Conservation (phyloP, 345 rosid species). For the Eucalyptus curtisii region DNA sequence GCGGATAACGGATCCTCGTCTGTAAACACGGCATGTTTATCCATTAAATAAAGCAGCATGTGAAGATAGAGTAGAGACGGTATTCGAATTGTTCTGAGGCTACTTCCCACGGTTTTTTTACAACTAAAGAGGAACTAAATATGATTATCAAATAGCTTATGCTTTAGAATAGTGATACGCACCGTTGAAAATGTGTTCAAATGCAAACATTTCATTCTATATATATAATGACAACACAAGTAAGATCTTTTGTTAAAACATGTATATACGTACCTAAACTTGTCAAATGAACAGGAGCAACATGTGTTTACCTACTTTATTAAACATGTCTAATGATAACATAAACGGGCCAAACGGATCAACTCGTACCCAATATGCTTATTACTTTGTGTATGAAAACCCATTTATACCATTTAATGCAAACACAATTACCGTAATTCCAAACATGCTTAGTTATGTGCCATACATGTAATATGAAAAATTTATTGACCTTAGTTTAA, state of each 20-base stretch:
- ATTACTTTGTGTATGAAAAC: background rate
- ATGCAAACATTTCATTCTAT: background rate
- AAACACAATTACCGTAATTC: background rate
- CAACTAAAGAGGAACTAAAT: background rate
- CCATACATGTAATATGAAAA: background rate
- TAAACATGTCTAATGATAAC: background rate
- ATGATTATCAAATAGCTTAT: background rate
- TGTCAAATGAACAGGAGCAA: background rate
- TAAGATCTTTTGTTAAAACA: background rate
- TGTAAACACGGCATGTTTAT: background rate
- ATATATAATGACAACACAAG: background rate
- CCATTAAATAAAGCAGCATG: background rate
- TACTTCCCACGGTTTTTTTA: background rate
- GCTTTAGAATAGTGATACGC: background rate
- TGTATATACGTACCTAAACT: background rate
- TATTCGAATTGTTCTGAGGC: background rate
- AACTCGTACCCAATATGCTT: background rate
- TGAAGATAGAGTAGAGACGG: background rate
- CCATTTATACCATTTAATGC: background rate
- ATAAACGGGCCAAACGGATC: background rate
- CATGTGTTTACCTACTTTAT: background rate
- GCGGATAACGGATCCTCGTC: background rate
- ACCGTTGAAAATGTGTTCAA: background rate
- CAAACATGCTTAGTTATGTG: background rate
- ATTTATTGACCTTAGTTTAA: background rate